Percentiles rank a stretch among this genome's conserved stretches.
These are phyloP conservation scores for Fonsecaea erecta DNA, from an alignment of 2,329 filamentous ascomycete species.

Conservation along the genomic window DNA sequence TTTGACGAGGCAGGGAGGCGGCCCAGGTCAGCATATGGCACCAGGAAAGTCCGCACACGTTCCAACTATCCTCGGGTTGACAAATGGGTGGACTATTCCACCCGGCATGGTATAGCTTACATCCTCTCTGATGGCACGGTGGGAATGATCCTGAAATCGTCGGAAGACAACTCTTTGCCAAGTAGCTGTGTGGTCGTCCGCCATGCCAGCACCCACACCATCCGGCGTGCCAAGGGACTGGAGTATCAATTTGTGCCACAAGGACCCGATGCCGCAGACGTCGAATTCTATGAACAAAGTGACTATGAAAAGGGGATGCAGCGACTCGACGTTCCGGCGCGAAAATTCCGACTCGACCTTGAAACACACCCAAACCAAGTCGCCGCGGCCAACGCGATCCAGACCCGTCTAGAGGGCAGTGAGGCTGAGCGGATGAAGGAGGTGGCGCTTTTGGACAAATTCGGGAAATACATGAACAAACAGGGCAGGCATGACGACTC, in stretches of 20 bases:
- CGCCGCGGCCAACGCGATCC: conserved; percentile 35
- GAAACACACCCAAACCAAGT: conserved; percentile 29
- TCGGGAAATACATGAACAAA: conserved; percentile 59
- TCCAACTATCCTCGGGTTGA: conserved; percentile 53
- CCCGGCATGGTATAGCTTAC: conserved; percentile 58
- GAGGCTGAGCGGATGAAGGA: conserved; percentile 55
- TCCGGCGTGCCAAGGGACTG: conserved; percentile 49
- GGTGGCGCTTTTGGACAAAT: conserved; percentile 55
- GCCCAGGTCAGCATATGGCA: conserved; percentile 25
- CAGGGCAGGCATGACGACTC: conserved; percentile 49
- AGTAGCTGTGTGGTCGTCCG: conserved; percentile 53
- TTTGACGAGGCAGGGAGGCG: conserved; percentile 19
- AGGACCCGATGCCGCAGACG: conserved; percentile 38
- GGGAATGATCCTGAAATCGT: conserved; percentile 55
- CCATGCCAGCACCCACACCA: conserved; percentile 53
- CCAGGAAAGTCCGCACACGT: conserved; percentile 15
- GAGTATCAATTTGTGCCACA: conserved; percentile 53
- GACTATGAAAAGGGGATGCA: conserved; percentile 48
- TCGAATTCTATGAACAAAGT: conserved; percentile 56
- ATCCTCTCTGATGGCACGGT: conserved; percentile 57
- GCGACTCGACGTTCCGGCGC: conserved; percentile 47
- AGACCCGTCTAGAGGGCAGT: conserved; percentile 40
- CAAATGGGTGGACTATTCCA: conserved; percentile 60
- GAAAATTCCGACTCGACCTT: conserved; percentile 42
- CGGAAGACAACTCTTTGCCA: conserved; percentile 47